Evolutionary conservation across 1,139 yeast genomes (phyloP), one percentile per base, ranked within the genome.

Genomic region (Hemisphaericaspora xylanilytica): DNA sequence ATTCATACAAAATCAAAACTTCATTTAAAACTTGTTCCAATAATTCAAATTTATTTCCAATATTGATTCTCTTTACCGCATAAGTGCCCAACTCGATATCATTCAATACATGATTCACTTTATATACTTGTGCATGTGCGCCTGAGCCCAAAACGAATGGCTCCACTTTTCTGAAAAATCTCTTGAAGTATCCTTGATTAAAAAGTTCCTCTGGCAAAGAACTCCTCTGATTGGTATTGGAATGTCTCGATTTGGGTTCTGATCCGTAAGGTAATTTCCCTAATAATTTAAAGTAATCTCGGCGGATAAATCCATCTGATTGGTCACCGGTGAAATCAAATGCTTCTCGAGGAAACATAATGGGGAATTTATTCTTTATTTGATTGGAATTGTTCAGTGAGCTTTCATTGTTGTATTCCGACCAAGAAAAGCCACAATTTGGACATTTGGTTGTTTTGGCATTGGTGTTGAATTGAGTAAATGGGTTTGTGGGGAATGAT

Each of bases 21-120:
- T 89, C 96, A 40, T 80, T 74, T 38, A 89, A 66, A 6, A 85
- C 90, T 48, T 78, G 81, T 39, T 78, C 76, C 34, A 88, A 70
- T 70, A 85, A 80, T 20, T 69, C 70, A 40, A 80, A 72, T 50
- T 84, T 81, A 50, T 85, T 79, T 0, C 96, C 96, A 33, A 89
- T 84, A 6, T 92, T 82, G 5, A 89, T 86, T 49, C 89, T 79
- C 51, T 89, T 89, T 37, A 88, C 67, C 0, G 96, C 96, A 67
- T 85, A 89, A 0, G 78, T 67, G 0, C 97, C 97, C 28, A 89
- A 58, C 14, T 81, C 73, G 18, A 82, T 73, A 7, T 82, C 82
- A 47, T 85, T 83, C 24, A 89, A 70, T 15, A 77, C 73, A 56
- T 89, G 97, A 42, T 81, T 85, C 7, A 89, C 97, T 52, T 87